Evolutionary conservation across 2,329 filamentous ascomycete genomes (phyloP), one percentile per base, ranked within the genome.

Genomic region (Penicillium sumatraense): DNA sequence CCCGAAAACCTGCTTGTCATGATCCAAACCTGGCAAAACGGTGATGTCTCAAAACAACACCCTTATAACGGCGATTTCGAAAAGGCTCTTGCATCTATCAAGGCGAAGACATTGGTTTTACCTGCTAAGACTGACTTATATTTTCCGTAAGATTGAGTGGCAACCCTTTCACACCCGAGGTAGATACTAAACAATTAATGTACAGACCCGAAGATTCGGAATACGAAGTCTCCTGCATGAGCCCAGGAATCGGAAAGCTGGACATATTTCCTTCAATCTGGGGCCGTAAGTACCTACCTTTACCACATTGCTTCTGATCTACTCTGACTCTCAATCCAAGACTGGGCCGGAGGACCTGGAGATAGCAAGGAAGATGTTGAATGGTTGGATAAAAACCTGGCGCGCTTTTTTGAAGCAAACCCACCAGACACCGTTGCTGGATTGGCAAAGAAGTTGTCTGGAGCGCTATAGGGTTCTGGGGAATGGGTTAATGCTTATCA

Each of bases 1-100:
- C 89, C 89, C 0, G 88, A 91, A 62, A 90, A 92, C 58, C 78
- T 92, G 68, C 77, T 92, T 0, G 81, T 83, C 1, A 91, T 92
- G 89, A 76, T 91, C 3, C 82, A 88, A 29, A 92, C 89, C 0
- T 95, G 90, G 90, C 89, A 93, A 70, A 80, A 83, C 5, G 89
- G 83, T 1, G 89, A 93, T 64, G 82, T 85, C 47, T 89, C 88
- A 3, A 74, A 83, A 5, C 88, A 91, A 65, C 80, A 86, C 51
- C 86, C 85, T 3, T 92, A 89, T 60, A 81, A 87, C 55, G 86
- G 84, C 1, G 75, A 89, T 58, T 88, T 91, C 59, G 80, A 82
- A 55, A 80, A 81, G 50, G 86, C 88, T 0, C 81, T 93, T 83
- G 78, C 80, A 44, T 81, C 78, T 2, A 91, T 93, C 71, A 89